phyloP scores from a whole-genome alignment of 495 filamentous ascomycete genomes.

The Penicillium cosmopolitanum region DNA sequence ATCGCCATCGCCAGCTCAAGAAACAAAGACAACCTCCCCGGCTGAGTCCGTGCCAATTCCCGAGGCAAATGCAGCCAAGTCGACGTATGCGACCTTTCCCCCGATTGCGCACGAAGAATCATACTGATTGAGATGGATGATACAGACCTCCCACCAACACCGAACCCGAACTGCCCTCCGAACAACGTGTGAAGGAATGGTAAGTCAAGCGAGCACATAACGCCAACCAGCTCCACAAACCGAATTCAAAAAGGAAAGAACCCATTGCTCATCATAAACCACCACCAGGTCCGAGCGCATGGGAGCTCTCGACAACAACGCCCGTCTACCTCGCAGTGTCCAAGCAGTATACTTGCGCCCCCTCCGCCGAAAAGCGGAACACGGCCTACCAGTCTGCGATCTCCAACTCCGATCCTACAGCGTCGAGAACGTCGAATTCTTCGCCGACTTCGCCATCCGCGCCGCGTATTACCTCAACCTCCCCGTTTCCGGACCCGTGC shows the following conservation, averaged over 20 bases:
- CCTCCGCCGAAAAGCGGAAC: conserved; percentile 70
- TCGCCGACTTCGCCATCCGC: conserved; percentile 91
- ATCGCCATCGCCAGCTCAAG: conserved; percentile 19
- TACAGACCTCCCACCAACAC: conserved; percentile 13
- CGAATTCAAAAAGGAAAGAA: background rate
- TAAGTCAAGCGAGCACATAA: conserved; percentile 17
- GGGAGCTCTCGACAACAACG: conserved; percentile 35
- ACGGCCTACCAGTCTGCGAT: conserved; percentile 83
- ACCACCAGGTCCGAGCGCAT: conserved; percentile 42
- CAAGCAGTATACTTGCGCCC: conserved; percentile 87
- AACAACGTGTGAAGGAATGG: conserved; percentile 36
- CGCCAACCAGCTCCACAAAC: background rate
- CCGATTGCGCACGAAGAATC: conserved; percentile 4
- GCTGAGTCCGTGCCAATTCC: conserved; percentile 8
- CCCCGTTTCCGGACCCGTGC: conserved; percentile 82
- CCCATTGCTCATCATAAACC: background rate
- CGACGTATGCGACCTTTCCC: background rate
- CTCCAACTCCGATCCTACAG: conserved; percentile 92
- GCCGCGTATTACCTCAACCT: conserved; percentile 93
- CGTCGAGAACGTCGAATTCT: conserved; percentile 89
- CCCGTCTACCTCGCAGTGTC: conserved; percentile 71
- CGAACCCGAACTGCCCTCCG: conserved; percentile 18
- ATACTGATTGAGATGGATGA: background rate
- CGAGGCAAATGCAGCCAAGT: conserved; percentile 1
- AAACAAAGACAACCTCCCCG: conserved; percentile 20